Percentiles rank a stretch among this genome's conserved stretches.
These are phyloP conservation scores for Tilletia caries DNA, from an alignment of 1,284 basidiomycete species.

Conservation along the genomic window DNA sequence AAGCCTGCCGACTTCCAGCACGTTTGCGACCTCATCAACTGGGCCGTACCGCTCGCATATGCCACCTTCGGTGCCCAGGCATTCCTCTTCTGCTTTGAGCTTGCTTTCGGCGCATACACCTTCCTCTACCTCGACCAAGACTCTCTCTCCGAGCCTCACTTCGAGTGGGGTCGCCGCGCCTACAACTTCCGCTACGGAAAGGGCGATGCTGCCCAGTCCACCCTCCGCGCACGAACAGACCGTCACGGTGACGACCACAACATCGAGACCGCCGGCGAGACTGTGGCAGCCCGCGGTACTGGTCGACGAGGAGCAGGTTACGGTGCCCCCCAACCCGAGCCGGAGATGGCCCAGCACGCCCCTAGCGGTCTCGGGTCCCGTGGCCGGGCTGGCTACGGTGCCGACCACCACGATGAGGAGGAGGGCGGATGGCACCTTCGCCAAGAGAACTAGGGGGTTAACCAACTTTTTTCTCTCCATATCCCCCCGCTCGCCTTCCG, in stretches of 20 bases:
- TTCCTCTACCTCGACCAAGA: conserved; percentile 55
- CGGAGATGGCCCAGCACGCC: neutral
- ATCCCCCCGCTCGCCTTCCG: neutral
- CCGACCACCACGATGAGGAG: conserved; percentile 1
- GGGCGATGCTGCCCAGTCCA: neutral
- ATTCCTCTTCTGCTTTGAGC: conserved; percentile 43
- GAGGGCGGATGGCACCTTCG: conserved; percentile 11
- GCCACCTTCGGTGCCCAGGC: conserved; percentile 54
- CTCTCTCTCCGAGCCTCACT: conserved; percentile 58
- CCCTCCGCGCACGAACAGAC: neutral
- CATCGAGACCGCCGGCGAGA: neutral
- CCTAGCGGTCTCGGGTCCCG: conserved; percentile 10
- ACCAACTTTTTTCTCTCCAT: neutral
- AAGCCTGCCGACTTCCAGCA: conserved; percentile 52
- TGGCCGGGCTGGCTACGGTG: conserved; percentile 9
- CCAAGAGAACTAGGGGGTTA: neutral
- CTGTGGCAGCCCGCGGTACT: neutral
- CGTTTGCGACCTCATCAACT: conserved; percentile 54
- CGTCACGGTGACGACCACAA: neutral
- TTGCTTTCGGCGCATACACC: conserved; percentile 45
- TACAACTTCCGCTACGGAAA: conserved; percentile 37
- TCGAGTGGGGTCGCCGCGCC: conserved; percentile 48
- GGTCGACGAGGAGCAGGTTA: conserved; percentile 5
- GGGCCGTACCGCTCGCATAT: conserved; percentile 50
- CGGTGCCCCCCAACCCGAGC: neutral